Base-by-base conservation (phyloP, 208 protist genomes). In the Borovskyia barvae region DNA sequence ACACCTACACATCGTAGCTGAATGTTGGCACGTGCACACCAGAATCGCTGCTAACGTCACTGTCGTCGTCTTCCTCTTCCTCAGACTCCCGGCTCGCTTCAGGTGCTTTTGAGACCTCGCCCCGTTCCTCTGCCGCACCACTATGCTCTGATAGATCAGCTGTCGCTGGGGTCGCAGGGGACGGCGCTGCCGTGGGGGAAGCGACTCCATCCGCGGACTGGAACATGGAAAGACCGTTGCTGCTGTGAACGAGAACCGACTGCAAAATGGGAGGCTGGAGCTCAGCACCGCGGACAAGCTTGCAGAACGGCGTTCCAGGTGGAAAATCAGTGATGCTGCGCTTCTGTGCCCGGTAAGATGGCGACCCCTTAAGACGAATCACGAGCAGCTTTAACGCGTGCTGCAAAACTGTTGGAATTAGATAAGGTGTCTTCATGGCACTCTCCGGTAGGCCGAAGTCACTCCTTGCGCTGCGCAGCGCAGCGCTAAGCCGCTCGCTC, bases 401-500 rank as follows among this genome's bases (percentile, higher is more conserved):
- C 15, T 83, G 80, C 19, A 92, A 70, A 25, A 88, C 68, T 1
- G 40, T 62, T 5, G 75, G 65, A 25, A 92, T 62, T 15, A 82
- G 50, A 12, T 83, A 56, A 0, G 76, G 77, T 14, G 65, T 72
- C 22, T 58, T 6, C 24, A 67, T 40, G 19, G 80, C 32, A 20
- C 57, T 53, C 1, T 60, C 53, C 0, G 80, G 85, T 46, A 92
- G 75, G 8, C 85, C 85, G 80, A 92, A 92, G 71, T 92, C 78
- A 35, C 64, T 80, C 37, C 60, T 60, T n/a, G 54, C 53, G 11
- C 45, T 47, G 7, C 32, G 41, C 28, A 85, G 66, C 49, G 59
- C 57, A 9, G 61, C 60, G 19, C 50, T 66, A 24, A 87, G 72
- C 28, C 20, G 53, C 19, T 69, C 75, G 14, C 32, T 73, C 45